phyloP scores from a whole-genome alignment of 2,329 filamentous ascomycete species.

The Neonectria magnoliae region DNA sequence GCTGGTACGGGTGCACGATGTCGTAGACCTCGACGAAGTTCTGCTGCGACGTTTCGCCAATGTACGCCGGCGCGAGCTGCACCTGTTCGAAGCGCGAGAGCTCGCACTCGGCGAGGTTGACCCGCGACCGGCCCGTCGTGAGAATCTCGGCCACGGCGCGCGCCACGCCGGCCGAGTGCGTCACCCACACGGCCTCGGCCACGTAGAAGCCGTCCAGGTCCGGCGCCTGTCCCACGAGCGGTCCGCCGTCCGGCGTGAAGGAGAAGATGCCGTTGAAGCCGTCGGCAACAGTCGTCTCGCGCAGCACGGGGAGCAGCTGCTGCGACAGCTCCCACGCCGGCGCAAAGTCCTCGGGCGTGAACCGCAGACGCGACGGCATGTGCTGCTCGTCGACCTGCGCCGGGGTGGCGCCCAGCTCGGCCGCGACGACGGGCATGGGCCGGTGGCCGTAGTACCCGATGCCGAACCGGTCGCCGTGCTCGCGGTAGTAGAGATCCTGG shows the following conservation, averaged over 20 bases:
- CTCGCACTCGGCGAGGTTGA: constrained; percentile 69
- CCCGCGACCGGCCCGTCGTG: constrained; percentile 63
- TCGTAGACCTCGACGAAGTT: constrained; percentile 74
- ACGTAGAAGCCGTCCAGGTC: constrained; percentile 70
- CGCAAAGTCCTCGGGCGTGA: constrained; percentile 68
- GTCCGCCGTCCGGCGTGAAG: constrained; percentile 71
- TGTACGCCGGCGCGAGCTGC: constrained; percentile 64
- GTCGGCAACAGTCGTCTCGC: constrained; percentile 61
- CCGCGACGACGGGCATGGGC: constrained; percentile 68
- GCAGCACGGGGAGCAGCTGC: constrained; percentile 63
- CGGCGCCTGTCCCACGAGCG: constrained; percentile 67
- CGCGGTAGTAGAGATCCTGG: constrained; percentile 71
- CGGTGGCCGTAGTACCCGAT: constrained; percentile 73
- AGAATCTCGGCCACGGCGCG: constrained; percentile 68
- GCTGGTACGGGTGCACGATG: constrained; percentile 69
- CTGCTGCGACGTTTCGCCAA: constrained; percentile 67
- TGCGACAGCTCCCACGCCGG: constrained; percentile 68
- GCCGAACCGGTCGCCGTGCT: constrained; percentile 70
- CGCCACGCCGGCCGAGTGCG: constrained; percentile 71
- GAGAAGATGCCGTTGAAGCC: constrained; percentile 75
- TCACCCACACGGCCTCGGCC: constrained; percentile 74
- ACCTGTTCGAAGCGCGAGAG: constrained; percentile 69
- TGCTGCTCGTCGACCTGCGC: constrained; percentile 65
- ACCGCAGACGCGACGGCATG: constrained; percentile 71
- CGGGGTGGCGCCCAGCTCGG: constrained; percentile 62